phyloP scores from a whole-genome alignment of 2,329 filamentous ascomycete species.

The Chaetomiaceae sp. region DNA sequence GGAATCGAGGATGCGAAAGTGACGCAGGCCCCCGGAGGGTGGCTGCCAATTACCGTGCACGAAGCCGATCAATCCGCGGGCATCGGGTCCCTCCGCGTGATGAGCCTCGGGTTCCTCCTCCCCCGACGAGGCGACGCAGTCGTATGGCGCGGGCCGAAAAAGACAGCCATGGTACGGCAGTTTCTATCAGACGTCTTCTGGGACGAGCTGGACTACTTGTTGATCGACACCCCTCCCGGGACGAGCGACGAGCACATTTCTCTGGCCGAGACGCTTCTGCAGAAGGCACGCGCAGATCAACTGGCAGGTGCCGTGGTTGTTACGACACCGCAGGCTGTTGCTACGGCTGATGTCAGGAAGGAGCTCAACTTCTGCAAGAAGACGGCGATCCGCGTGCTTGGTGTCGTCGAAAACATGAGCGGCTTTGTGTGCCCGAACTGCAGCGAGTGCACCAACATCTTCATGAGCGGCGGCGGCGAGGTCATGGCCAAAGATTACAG shows the following conservation, averaged over 20 bases:
- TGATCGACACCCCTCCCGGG: conserved; percentile 93
- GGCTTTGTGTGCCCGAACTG: conserved; percentile 79
- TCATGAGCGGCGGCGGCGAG: conserved; percentile 83
- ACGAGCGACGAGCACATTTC: conserved; percentile 98
- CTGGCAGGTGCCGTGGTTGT: conserved; percentile 88
- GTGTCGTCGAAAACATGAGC: conserved; percentile 96
- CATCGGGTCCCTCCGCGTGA: conserved; percentile 68
- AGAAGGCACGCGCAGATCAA: conserved; percentile 57
- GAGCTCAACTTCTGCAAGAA: conserved; percentile 92
- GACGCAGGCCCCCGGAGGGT: conserved; percentile 83
- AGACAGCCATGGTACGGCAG: conserved; percentile 97
- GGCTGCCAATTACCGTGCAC: conserved; percentile 86
- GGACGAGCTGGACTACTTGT: conserved; percentile 80
- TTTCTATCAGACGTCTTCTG: conserved; percentile 90
- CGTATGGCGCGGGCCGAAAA: conserved; percentile 96
- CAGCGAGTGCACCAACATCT: conserved; percentile 86
- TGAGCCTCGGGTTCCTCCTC: conserved; percentile 90
- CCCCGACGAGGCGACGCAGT: conserved; percentile 81
- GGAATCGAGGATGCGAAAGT: conserved; percentile 86
- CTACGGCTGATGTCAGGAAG: conserved; percentile 89
- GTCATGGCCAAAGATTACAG: conserved; percentile 83
- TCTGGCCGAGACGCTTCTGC: conserved; percentile 77
- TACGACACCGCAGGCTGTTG: conserved; percentile 91
- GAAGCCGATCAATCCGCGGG: conserved; percentile 46
- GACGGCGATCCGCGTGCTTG: conserved; percentile 72